A percentile compares a stretch with the other conserved stretches of the same genome.
Evolutionary conservation across 2,329 filamentous ascomycete species (phyloP).

Genomic region (Colletotrichum zoysiae): DNA sequence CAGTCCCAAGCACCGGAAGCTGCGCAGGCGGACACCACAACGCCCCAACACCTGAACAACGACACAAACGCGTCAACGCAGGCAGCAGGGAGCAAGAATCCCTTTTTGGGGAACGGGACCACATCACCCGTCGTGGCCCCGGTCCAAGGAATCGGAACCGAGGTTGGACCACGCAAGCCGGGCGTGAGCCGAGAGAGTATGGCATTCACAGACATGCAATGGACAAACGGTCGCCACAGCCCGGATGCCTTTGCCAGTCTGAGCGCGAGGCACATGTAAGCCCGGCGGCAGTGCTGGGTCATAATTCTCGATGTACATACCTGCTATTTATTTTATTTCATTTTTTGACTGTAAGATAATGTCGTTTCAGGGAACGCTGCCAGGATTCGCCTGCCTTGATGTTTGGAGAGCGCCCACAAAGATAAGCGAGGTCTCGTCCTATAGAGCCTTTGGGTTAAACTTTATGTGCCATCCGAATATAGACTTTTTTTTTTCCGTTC

Average conservation of each 20-base stretch:
- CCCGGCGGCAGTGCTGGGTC: background rate
- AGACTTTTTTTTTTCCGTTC: background rate
- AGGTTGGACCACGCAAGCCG: conserved; percentile 43
- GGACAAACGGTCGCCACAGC: conserved; percentile 79
- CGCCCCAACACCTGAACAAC: conserved; percentile 38
- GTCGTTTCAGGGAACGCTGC: conserved; percentile 10
- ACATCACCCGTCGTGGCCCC: conserved; percentile 40
- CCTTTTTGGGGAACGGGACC: conserved; percentile 61
- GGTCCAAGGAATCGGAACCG: conserved; percentile 40
- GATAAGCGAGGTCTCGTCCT: conserved; percentile 13
- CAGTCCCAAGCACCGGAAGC: conserved; percentile 44
- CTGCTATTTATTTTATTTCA: background rate
- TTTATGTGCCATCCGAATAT: conserved; percentile 11
- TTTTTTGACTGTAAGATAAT: conserved; percentile 25
- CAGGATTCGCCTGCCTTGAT: background rate
- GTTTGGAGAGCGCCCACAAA: conserved; percentile 5
- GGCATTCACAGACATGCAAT: conserved; percentile 72
- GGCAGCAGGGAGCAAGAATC: conserved; percentile 65
- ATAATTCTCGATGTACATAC: conserved; percentile 31
- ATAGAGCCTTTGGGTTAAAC: background rate
- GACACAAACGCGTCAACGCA: conserved; percentile 34
- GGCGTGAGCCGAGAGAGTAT: conserved; percentile 79
- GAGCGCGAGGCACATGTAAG: conserved; percentile 68
- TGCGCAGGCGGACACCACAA: conserved; percentile 11
- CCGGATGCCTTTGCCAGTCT: conserved; percentile 84